Evolutionary conservation across 148 eudicot genomes (phyloP).

Genomic region (Cornus suecica): DNA sequence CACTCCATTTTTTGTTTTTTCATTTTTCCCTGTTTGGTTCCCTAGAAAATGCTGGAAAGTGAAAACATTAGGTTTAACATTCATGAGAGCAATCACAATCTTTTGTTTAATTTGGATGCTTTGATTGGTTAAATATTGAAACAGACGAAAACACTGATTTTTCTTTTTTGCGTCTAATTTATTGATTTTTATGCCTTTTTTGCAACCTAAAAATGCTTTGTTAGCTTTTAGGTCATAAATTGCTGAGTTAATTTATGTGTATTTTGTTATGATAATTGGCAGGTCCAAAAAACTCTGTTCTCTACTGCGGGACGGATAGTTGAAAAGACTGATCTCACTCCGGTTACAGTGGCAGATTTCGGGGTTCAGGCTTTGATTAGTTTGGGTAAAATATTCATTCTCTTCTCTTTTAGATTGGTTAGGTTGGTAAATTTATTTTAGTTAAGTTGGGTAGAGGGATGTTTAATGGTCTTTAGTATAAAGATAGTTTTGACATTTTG

Average conservation of each 20-base stretch:
- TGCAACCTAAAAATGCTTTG: neutral
- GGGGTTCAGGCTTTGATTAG: constrained; percentile 96
- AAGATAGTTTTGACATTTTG: too few species aligned
- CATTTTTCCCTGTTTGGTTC: neutral
- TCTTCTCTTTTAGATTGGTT: neutral
- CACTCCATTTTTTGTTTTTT: constrained; percentile 1
- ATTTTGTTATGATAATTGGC: constrained; percentile 12
- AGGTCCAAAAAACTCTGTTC: constrained; percentile 77
- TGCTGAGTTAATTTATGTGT: neutral
- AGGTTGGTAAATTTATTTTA: neutral
- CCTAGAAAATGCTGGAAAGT: constrained; percentile 1
- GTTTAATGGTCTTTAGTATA: too few species aligned
- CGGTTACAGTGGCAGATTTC: constrained; percentile 92
- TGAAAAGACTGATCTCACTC: constrained; percentile 78
- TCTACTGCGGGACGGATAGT: constrained; percentile 49
- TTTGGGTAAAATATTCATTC: constrained; percentile 44
- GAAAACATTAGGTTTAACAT: neutral
- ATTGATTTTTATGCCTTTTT: too few species aligned
- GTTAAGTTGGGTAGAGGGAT: too few species aligned
- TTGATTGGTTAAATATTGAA: too few species aligned
- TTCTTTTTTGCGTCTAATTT: too few species aligned
- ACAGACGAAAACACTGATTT: too few species aligned
- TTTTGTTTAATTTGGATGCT: too few species aligned
- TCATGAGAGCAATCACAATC: neutral
- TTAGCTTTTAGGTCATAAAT: neutral